A percentile compares a stretch with the other conserved stretches of the same genome.
These are phyloP conservation scores for Beauveria scarabaeidicola DNA, from an alignment of 2,329 filamentous ascomycete genomes.

Conservation along the genomic window DNA sequence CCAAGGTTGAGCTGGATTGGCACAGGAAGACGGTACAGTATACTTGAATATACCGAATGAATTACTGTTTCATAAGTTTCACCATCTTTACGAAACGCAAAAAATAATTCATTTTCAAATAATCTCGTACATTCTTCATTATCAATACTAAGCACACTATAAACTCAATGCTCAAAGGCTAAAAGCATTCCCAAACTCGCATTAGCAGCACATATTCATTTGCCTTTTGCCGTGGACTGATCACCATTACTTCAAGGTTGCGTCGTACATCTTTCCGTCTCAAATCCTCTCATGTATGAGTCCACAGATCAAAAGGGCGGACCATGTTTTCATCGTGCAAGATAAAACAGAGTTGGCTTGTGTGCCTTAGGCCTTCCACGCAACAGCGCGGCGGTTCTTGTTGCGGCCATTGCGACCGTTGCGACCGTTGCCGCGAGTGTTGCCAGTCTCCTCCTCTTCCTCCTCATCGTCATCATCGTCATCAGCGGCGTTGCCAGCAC, in stretches of 20 bases:
- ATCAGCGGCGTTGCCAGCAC: neutral
- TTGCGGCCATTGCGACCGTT: constrained; percentile 5
- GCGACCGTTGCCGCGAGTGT: neutral
- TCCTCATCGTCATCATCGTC: neutral
- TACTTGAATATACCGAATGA: neutral
- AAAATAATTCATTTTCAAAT: neutral
- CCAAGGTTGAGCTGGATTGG: no score
- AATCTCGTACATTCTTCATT: neutral
- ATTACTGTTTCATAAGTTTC: neutral
- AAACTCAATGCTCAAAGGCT: neutral
- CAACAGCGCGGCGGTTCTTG: constrained; percentile 13
- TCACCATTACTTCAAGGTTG: neutral
- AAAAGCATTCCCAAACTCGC: neutral
- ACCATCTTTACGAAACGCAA: neutral
- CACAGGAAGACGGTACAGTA: neutral
- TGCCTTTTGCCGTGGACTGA: neutral
- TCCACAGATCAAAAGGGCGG: neutral
- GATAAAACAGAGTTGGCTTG: neutral
- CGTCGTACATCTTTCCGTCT: neutral
- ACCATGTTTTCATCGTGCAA: neutral
- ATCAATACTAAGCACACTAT: neutral
- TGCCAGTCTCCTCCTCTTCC: constrained; percentile 4
- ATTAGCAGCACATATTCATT: neutral
- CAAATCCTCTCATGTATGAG: neutral
- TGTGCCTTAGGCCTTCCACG: constrained; percentile 13